Percentiles rank a stretch among this genome's conserved stretches.
Conservation (phyloP, 2,329 filamentous ascomycete species). For the Aspergillus quadricinctus region DNA sequence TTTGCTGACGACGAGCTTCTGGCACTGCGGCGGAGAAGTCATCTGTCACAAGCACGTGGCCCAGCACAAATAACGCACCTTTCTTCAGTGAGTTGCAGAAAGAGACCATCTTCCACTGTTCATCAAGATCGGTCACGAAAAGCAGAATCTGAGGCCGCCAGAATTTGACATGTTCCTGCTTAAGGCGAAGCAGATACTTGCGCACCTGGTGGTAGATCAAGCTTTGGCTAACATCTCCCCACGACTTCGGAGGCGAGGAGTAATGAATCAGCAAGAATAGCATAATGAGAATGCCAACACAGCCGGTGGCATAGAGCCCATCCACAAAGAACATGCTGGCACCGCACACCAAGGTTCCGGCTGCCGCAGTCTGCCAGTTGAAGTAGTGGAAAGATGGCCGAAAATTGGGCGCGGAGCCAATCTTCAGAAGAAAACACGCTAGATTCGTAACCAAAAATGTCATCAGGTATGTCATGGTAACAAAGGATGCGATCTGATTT, state of each 20-base stretch:
- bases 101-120: conserved; percentile 76
- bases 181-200: conserved; percentile 78
- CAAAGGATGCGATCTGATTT: conserved; percentile 83
- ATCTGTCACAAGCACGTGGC: conserved; percentile 80
- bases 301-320: conserved; percentile 70
- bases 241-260: conserved; percentile 76
- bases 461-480: conserved; percentile 90
- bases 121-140: conserved; percentile 76
- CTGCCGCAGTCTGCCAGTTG: conserved; percentile 74
- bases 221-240: conserved; percentile 87
- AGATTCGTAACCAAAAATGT: conserved; percentile 86
- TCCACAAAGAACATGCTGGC: conserved; percentile 89
- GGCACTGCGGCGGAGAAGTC: conserved; percentile 75
- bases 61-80: conserved; percentile 76
- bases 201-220: conserved; percentile 84
- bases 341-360: conserved; percentile 70
- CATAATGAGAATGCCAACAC: conserved; percentile 68
- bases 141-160: conserved; percentile 86
- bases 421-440: conserved; percentile 80
- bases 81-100: conserved; percentile 93
- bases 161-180: conserved; percentile 87
- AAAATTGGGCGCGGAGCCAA: conserved; percentile 85
- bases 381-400: conserved; percentile 86
- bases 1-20: conserved; percentile 75
- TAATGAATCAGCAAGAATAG: conserved; percentile 84